phyloP scores from a whole-genome alignment of 495 filamentous ascomycete genomes.

The Penicillium bovifimosum region DNA sequence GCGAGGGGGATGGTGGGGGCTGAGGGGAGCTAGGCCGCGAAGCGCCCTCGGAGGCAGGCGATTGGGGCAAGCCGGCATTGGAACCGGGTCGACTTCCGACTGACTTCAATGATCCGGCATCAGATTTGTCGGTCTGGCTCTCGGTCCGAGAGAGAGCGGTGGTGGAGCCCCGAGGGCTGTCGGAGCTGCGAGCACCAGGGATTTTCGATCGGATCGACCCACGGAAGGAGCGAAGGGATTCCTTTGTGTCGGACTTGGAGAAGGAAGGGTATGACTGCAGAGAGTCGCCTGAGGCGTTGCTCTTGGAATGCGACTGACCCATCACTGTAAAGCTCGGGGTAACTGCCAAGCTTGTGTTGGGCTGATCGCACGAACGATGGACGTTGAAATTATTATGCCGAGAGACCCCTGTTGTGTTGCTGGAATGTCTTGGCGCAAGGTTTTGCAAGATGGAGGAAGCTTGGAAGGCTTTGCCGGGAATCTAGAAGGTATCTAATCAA shows the following conservation, averaged over 20 bases:
- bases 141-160: constrained; percentile 57
- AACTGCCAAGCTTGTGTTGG: constrained; percentile 31
- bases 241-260: constrained; percentile 89
- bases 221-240: constrained; percentile 81
- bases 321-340: constrained; percentile 50
- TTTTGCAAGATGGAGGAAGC: constrained; percentile 23
- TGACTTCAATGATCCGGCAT: constrained; percentile 68
- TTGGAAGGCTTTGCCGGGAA: constrained; percentile 9
- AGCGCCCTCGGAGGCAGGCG: constrained; percentile 34
- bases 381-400: constrained; percentile 23
- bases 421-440: constrained; percentile 39
- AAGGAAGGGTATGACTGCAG: constrained; percentile 86
- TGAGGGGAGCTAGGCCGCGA: constrained; percentile 49
- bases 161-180: constrained; percentile 73
- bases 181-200: constrained; percentile 53
- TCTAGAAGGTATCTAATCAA: background rate
- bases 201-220: constrained; percentile 73
- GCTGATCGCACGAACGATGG: constrained; percentile 24
- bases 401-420: constrained; percentile 22
- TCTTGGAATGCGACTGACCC: constrained; percentile 91
- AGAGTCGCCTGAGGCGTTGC: constrained; percentile 51
- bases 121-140: constrained; percentile 58
- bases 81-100: constrained; percentile 50
- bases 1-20: constrained; percentile 85
- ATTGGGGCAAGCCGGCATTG: constrained; percentile 31